Evolutionary conservation across 169 alveolate genomes (phyloP).

Genomic region (Perkinsus olseni): DNA sequence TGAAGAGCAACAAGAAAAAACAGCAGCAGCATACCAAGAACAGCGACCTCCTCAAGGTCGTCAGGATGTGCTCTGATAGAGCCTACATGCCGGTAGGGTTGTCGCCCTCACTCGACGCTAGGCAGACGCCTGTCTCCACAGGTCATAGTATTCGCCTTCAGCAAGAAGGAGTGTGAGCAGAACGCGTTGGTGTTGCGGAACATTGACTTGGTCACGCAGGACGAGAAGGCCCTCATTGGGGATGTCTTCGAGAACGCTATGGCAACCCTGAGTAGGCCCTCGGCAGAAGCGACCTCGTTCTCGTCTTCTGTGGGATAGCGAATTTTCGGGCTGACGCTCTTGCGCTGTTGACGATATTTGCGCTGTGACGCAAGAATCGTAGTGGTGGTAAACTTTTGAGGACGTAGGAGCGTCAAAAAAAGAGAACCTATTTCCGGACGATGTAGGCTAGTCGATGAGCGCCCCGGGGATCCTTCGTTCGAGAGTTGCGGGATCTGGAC

Average conservation of each 20-base stretch:
- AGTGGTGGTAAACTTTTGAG: not conserved
- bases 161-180: slow-evolving; percentile 93
- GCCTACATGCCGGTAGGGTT: not conserved
- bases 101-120: too few species aligned
- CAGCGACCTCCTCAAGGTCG: slow-evolving; percentile 82
- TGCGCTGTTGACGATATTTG: too few species aligned
- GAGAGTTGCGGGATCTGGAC: too few species aligned
- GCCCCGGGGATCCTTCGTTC: too few species aligned
- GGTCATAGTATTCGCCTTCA: slow-evolving; percentile 90
- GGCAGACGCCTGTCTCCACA: slow-evolving; percentile 77
- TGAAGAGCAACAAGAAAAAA: not conserved
- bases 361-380: too few species aligned
- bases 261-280: slow-evolving; percentile 66
- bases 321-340: too few species aligned
- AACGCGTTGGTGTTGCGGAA: slow-evolving; percentile 80
- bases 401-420: not conserved
- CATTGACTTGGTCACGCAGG: slow-evolving; percentile 60
- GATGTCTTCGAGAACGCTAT: slow-evolving; percentile 90
- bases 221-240: slow-evolving; percentile 79
- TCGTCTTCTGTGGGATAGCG: not conserved
- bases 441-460: too few species aligned
- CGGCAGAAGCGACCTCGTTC: not conserved
- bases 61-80: slow-evolving; percentile 64
- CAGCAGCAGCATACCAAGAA: slow-evolving; percentile 26
- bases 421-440: not conserved